Evolutionary conservation across 441 rosid species (phyloP).

Genomic region (Croton setiger): DNA sequence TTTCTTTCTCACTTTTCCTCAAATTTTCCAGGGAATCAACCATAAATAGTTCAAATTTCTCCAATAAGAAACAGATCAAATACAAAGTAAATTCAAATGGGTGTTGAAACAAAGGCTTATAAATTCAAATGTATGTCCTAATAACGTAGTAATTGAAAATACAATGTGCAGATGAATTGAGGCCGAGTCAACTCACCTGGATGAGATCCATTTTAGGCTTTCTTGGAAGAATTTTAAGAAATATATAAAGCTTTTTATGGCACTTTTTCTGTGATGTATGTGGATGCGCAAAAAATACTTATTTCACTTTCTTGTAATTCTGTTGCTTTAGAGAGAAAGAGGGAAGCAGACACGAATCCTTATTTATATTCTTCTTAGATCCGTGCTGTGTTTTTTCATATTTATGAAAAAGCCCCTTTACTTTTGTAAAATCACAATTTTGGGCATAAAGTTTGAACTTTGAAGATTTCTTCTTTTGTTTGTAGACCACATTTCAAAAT

Average conservation of each 20-base stretch:
- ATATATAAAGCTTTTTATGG: background rate
- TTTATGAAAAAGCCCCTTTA: slow-evolving; percentile 12
- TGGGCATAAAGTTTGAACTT: background rate
- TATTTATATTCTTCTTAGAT: background rate
- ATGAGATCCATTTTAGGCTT: slow-evolving; percentile 42
- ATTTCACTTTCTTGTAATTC: background rate
- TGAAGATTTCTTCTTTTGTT: background rate
- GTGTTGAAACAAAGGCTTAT: background rate
- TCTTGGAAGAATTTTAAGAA: too few relatives aligned
- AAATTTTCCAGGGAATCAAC: background rate
- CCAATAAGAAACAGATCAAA: background rate
- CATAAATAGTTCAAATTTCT: background rate
- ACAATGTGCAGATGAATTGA: background rate
- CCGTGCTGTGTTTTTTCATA: slow-evolving; percentile 4
- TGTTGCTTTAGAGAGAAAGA: background rate
- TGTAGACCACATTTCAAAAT: too few relatives aligned
- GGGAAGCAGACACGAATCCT: background rate
- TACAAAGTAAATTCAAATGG: background rate
- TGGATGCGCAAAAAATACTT: background rate
- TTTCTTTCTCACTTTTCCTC: background rate
- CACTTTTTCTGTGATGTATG: background rate
- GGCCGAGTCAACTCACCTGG: slow-evolving; percentile 32
- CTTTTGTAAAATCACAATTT: background rate
- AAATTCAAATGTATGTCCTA: background rate
- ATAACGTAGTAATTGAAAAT: background rate